Base-by-base conservation (phyloP, 208 protist genomes). In the Phytomonas serpens region DNA sequence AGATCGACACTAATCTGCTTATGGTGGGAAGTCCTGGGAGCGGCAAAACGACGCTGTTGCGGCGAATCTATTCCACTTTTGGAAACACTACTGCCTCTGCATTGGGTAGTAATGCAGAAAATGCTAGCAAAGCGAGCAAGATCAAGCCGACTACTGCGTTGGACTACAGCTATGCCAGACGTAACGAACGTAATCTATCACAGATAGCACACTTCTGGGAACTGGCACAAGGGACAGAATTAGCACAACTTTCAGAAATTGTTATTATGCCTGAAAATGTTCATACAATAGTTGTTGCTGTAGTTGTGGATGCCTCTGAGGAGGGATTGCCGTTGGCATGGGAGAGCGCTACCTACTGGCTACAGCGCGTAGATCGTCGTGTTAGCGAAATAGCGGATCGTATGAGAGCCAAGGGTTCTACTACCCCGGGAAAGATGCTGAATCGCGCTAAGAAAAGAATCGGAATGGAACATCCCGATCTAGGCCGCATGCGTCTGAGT, bases 151-250 rank as follows among this genome's bases (percentile, higher is more conserved):
- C 91, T 33, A 96, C 88, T 27, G 93, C 91, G 2, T 85, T 97
- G 14, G 93, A 97, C 67, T 97, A 96, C 81, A 82, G 77, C 29
- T 93, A 90, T 64, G 84, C 83, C 14, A 76, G 83, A n/a, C 88
- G 88, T 32, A 81, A 71, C n/a, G 91, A 97, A 61, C 82, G 89
- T 4, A 88, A 92, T 51, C 73, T 86, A 34, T 79, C 84, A 23
- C 87, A 93, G 75, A 79, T 94, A 27, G 90, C 91, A 0, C 90
- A 97, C 74, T 94, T 97, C 67, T 97, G 91, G 91, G 91, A 97
- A 69, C 81, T 97, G 33, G 93, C 87, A 23, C 89, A 94, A 71
- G 91, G 90, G 7, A 86, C 71, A 64, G 85, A 95, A 47, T 75
- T 97, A 31, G 75, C 83, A 27, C 82, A 91, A 72, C 79, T 97